These are phyloP conservation scores for Coleophoma cylindrospora DNA, from an alignment of 2,329 filamentous ascomycete genomes.

Conservation along the genomic window DNA sequence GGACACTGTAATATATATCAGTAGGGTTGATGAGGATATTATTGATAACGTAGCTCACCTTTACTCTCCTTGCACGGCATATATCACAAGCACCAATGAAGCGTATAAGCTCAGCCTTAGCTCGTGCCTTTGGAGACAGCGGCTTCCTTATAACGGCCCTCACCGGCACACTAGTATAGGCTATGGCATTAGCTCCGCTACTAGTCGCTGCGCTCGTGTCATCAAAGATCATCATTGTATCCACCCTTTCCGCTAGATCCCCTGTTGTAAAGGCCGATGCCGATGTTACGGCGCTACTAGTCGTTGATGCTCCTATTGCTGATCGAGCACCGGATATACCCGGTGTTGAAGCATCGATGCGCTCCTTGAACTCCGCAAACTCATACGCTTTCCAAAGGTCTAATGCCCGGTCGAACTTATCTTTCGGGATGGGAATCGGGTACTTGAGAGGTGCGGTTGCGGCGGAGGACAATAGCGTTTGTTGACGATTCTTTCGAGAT, in stretches of 20 bases:
- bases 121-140: slow-evolving; percentile 14
- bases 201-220: neutral
- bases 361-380: slow-evolving; percentile 9
- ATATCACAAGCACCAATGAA: slow-evolving; percentile 17
- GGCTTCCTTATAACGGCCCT: slow-evolving; percentile 14
- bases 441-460: slow-evolving; percentile 6
- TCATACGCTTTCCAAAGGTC: slow-evolving; percentile 15
- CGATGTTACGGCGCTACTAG: slow-evolving; percentile 4
- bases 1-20: slow-evolving; percentile 14
- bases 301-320: slow-evolving; percentile 14
- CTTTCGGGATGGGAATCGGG: slow-evolving; percentile 16
- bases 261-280: neutral
- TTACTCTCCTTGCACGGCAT: slow-evolving; percentile 16
- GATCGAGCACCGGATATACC: slow-evolving; percentile 13
- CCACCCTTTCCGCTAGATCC: neutral
- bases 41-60: slow-evolving; percentile 6
- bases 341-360: slow-evolving; percentile 9
- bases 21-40: neutral
- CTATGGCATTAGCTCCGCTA: slow-evolving; percentile 1
- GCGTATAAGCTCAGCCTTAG: slow-evolving; percentile 23
- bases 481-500: slow-evolving; percentile 1
- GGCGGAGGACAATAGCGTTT: slow-evolving; percentile 3
- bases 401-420: slow-evolving; percentile 16
- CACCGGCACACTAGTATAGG: slow-evolving; percentile 19
- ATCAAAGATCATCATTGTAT: neutral